These are phyloP conservation scores for Chrysopogon serrulatus DNA, from an alignment of 176 grass and related monocot genomes.

Conservation along the genomic window DNA sequence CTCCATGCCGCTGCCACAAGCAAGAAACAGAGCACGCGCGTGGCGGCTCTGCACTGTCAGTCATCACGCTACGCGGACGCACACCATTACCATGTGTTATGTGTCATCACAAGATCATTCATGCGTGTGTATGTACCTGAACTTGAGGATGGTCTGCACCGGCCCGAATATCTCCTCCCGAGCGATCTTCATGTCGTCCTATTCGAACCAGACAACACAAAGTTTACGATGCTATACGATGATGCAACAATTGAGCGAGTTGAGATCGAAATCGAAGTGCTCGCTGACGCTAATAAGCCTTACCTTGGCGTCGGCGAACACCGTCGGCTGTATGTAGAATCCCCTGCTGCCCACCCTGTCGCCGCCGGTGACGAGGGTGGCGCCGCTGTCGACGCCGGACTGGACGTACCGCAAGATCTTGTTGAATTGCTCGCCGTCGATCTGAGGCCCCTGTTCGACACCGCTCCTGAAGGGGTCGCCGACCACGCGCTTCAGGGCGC, in stretches of 20 bases:
- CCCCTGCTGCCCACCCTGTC: slow-evolving; percentile 55
- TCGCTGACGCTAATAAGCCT: background rate
- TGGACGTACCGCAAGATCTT: slow-evolving; percentile 77
- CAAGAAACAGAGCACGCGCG: background rate
- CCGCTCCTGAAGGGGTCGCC: slow-evolving; percentile 88
- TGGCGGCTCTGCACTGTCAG: background rate
- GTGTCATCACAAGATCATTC: background rate
- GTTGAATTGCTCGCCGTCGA: slow-evolving; percentile 76
- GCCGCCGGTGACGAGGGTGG: slow-evolving; percentile 71
- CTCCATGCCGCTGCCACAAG: slow-evolving; percentile 41
- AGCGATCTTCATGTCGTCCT: slow-evolving; percentile 91
- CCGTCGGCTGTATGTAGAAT: slow-evolving; percentile 84
- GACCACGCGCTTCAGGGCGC: slow-evolving; percentile 67
- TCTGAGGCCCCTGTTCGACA: slow-evolving; percentile 96
- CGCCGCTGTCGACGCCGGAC: slow-evolving; percentile 60
- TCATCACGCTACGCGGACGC: background rate
- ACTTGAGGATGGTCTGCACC: slow-evolving; percentile 94
- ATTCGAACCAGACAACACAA: background rate
- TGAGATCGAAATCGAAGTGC: background rate
- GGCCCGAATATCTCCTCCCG: slow-evolving; percentile 92
- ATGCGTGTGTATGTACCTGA: slow-evolving; percentile 33
- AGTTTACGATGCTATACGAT: no score
- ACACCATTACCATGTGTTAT: background rate
- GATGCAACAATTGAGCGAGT: background rate
- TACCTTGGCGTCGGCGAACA: slow-evolving; percentile 79